Evolutionary conservation across 78 protist genomes (phyloP), one percentile per base, ranked within the genome.

Genomic region (Cavenderia fasciculata): DNA sequence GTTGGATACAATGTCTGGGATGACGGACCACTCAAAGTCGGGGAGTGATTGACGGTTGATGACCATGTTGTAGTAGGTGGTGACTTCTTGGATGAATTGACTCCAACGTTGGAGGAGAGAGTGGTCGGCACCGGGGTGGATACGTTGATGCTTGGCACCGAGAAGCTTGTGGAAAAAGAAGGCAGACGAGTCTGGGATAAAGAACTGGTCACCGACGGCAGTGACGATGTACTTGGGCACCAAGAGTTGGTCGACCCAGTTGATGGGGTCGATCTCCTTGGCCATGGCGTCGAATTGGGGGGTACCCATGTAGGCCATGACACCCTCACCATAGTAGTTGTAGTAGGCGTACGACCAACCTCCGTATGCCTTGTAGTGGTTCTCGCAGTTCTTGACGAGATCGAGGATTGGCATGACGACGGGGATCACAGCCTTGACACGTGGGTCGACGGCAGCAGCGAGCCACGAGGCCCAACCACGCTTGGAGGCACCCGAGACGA

Each of bases 391-490:
- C 4, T 33, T 46, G 1, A 43, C 70, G 11, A 85, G 8, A 8
- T 65, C 41, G 4, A 65, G n/a, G 52, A 92, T 52, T 73, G 90
- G 89, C 51, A 70, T 21, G 52, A 92, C 95, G 43, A 92, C 84
- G 18, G 95, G 95, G 21, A 74, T 72, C 8, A 65, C 65, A 29
- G 85, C 95, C 16, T 57, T 46, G 65, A 92, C 86, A 46, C 95
- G 82, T 40, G 65, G 59, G 11, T 88, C 94, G 41, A 84, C 76
- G 2, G 76, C 92, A 56, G 85, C 91, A 11, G 87, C 51, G 12
- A 51, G 21, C 95, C 95, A 92, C n/a, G 85, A 21, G 3, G 86
- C 54, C 92, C 92, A 85, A 25, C 69, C 91, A 36, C 84, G 41
- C 62, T 85, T 85, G 7, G 54, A 31, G 0, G 65, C 91, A 85